These are phyloP conservation scores for Pseudogymnoascus sp. DNA, from an alignment of 2,329 filamentous ascomycete species.

Conservation along the genomic window DNA sequence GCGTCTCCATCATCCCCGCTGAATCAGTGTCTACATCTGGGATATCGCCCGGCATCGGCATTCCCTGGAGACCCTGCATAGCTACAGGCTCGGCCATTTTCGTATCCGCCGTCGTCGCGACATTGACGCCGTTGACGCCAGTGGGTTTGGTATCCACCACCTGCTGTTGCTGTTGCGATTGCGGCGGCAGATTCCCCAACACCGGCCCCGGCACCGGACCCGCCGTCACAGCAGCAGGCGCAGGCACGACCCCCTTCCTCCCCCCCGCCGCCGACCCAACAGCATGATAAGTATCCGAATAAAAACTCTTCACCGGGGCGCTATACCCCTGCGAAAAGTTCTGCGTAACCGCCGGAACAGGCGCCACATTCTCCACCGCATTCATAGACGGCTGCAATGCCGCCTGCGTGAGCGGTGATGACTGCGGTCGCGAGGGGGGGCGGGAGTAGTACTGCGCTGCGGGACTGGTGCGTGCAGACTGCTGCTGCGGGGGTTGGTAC, in stretches of 20 bases:
- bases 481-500: neutral
- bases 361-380: neutral
- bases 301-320: neutral
- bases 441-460: neutral
- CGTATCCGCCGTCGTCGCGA: neutral
- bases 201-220: too few species aligned
- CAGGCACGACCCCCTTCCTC: neutral
- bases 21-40: neutral
- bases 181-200: neutral
- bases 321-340: neutral
- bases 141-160: neutral
- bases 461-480: neutral
- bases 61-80: neutral
- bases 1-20: conserved; percentile 3
- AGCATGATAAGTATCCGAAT: neutral
- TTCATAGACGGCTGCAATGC: neutral
- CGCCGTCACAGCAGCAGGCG: neutral
- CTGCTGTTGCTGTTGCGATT: neutral
- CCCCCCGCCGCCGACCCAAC: neutral
- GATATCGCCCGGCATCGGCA: neutral
- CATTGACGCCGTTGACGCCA: neutral
- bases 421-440: neutral
- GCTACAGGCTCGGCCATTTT: neutral
- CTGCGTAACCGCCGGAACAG: neutral
- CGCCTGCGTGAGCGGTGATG: neutral